phyloP scores from a whole-genome alignment of 2,329 filamentous ascomycete genomes.

The Nemania sp. region DNA sequence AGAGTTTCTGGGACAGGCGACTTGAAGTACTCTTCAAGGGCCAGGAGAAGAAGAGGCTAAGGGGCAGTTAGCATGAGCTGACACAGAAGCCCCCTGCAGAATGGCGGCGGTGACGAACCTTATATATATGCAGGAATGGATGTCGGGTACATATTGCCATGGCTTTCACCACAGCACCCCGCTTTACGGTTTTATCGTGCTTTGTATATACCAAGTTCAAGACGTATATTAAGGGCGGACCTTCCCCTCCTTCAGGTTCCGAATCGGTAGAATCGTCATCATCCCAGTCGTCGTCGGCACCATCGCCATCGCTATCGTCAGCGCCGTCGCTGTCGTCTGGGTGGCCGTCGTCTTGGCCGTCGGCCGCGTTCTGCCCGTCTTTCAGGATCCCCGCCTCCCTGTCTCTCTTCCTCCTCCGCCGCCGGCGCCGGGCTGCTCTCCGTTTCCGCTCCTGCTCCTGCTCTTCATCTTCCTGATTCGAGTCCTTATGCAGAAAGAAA shows the following conservation, averaged over 20 bases:
- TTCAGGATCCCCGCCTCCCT: conserved; percentile 52
- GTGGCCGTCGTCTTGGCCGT: conserved; percentile 48
- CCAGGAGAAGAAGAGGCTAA: conserved; percentile 83
- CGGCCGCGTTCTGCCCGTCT: conserved; percentile 48
- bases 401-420: conserved; percentile 57
- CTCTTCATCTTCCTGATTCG: conserved; percentile 79
- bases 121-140: conserved; percentile 98
- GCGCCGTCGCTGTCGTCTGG: conserved; percentile 55
- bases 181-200: conserved; percentile 88
- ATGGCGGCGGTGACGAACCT: conserved; percentile 56
- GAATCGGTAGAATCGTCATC: conserved; percentile 52
- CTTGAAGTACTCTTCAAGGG: conserved; percentile 96
- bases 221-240: conserved; percentile 93
- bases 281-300: conserved; percentile 51
- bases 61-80: conserved; percentile 24
- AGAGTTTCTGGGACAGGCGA: conserved; percentile 86
- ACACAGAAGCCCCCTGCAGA: conserved; percentile 1
- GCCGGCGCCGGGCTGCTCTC: conserved; percentile 56
- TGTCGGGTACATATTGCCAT: conserved; percentile 99
- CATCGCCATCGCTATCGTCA: conserved; percentile 45
- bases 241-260: conserved; percentile 74
- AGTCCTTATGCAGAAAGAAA: conserved; percentile 97
- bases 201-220: conserved; percentile 98
- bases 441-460: conserved; percentile 67
- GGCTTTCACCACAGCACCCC: conserved; percentile 93